Conservation (phyloP, 2,329 filamentous ascomycete genomes). For the Anisogramma anomala region DNA sequence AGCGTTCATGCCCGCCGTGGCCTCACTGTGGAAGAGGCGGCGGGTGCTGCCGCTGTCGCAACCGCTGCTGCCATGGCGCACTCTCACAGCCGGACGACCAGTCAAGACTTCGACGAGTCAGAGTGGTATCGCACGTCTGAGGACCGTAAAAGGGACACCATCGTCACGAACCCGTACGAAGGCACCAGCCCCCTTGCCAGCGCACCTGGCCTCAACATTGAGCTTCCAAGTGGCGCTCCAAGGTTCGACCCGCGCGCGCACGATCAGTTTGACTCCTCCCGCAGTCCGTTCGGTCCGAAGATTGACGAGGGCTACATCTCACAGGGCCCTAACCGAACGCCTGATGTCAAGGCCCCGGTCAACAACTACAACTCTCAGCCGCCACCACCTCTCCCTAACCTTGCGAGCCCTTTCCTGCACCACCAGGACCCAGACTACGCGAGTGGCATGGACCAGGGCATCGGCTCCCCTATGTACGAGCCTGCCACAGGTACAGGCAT, state of each 20-base stretch:
- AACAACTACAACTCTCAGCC: slow-evolving; percentile 41
- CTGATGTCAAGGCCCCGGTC: slow-evolving; percentile 40
- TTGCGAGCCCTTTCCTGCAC: slow-evolving; percentile 55
- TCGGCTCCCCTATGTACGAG: slow-evolving; percentile 83
- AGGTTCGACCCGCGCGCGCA: slow-evolving; percentile 27
- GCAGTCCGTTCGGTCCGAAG: slow-evolving; percentile 49
- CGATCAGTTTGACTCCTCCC: slow-evolving; percentile 36
- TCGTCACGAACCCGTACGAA: slow-evolving; percentile 57
- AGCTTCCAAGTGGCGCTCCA: slow-evolving; percentile 16
- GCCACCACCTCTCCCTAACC: slow-evolving; percentile 37
- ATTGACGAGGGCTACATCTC: slow-evolving; percentile 88
- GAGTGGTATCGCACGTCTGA: slow-evolving; percentile 52
- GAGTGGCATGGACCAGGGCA: slow-evolving; percentile 85
- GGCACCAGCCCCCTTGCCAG: slow-evolving; percentile 51
- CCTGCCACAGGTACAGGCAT: slow-evolving; percentile 77
- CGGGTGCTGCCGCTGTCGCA: slow-evolving; percentile 41
- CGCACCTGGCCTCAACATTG: slow-evolving; percentile 29
- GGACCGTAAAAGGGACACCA: slow-evolving; percentile 53
- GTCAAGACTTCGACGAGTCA: slow-evolving; percentile 51
- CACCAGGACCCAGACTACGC: slow-evolving; percentile 54
- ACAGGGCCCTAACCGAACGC: slow-evolving; percentile 47
- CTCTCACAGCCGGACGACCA: slow-evolving; percentile 40
- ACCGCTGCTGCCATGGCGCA: slow-evolving; percentile 35
- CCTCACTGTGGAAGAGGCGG: slow-evolving; percentile 31
- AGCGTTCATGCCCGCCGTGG: slow-evolving; percentile 22